Evolutionary conservation across 306 rosid species (phyloP).

Genomic region (Sechiopsis laciniata): DNA sequence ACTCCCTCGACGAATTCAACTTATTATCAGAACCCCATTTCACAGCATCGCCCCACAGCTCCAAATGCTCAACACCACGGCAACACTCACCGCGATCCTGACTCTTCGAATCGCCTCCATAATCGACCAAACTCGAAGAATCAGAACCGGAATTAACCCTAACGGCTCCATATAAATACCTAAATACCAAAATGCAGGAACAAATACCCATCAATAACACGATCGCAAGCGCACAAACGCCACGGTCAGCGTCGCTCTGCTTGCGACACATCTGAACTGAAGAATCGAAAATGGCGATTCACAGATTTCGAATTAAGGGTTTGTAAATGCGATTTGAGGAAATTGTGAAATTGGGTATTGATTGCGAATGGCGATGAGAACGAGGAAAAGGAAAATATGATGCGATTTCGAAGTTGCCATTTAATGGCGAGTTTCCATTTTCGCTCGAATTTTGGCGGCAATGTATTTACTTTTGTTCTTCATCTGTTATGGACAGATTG

Average conservation of each 20-base stretch:
- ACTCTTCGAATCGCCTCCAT: background rate
- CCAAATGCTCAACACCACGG: constrained; percentile 63
- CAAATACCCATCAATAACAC: constrained; percentile 48
- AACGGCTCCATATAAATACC: constrained; percentile 31
- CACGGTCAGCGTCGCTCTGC: constrained; percentile 45
- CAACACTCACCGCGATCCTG: constrained; percentile 45
- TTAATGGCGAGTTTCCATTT: background rate
- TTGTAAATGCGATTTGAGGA: too few species aligned
- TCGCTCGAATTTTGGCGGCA: background rate
- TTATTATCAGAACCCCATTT: constrained; percentile 90
- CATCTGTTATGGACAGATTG: too few species aligned
- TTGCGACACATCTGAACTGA: constrained; percentile 60
- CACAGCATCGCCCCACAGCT: constrained; percentile 88
- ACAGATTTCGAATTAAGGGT: too few species aligned
- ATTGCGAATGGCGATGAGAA: background rate
- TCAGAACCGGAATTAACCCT: constrained; percentile 4
- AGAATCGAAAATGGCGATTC: background rate
- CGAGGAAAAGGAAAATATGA: background rate
- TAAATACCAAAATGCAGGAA: constrained; percentile 48
- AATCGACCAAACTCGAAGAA: constrained; percentile 11
- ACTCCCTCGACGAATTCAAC: constrained; percentile 50
- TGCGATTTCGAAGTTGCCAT: background rate
- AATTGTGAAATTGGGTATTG: background rate
- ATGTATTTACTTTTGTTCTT: background rate
- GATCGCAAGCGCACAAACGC: constrained; percentile 37